These are phyloP conservation scores for Fraxinus baroniana DNA, from an alignment of 305 asterid species.

Conservation along the genomic window DNA sequence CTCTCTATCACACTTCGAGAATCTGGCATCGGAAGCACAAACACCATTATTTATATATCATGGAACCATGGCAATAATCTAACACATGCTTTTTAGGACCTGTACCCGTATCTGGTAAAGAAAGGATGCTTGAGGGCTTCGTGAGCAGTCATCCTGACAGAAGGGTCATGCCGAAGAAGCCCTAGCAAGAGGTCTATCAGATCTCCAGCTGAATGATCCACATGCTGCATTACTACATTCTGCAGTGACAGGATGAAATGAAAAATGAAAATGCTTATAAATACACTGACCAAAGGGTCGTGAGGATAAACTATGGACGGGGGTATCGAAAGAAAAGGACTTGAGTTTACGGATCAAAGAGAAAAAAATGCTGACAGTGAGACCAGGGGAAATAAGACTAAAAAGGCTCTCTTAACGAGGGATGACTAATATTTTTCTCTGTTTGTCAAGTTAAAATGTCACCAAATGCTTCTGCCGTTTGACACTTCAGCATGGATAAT, in stretches of 20 bases:
- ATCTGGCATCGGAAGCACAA: neutral
- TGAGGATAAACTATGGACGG: neutral
- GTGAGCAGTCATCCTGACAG: slow-evolving; percentile 61
- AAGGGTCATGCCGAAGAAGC: slow-evolving; percentile 65
- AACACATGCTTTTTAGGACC: neutral
- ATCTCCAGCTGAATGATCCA: slow-evolving; percentile 91
- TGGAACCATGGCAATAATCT: neutral
- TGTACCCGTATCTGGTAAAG: slow-evolving; percentile 33
- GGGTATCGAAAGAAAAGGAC: neutral
- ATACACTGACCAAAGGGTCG: neutral
- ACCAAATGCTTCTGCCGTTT: neutral
- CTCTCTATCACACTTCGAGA: neutral
- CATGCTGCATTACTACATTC: slow-evolving; percentile 76
- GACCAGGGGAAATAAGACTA: neutral
- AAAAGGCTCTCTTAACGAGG: neutral
- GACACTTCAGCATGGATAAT: neutral
- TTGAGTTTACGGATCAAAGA: neutral
- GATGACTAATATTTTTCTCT: neutral
- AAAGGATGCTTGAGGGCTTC: slow-evolving; percentile 77
- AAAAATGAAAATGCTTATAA: neutral
- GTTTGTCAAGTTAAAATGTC: neutral
- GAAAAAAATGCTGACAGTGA: neutral
- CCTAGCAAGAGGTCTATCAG: slow-evolving; percentile 76
- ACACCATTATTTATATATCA: neutral
- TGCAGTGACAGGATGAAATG: neutral